A percentile compares a stretch with the other conserved stretches of the same genome.
Evolutionary conservation across 164 flowering plant genomes (phyloP).

Genomic region (Pachysandra terminalis): DNA sequence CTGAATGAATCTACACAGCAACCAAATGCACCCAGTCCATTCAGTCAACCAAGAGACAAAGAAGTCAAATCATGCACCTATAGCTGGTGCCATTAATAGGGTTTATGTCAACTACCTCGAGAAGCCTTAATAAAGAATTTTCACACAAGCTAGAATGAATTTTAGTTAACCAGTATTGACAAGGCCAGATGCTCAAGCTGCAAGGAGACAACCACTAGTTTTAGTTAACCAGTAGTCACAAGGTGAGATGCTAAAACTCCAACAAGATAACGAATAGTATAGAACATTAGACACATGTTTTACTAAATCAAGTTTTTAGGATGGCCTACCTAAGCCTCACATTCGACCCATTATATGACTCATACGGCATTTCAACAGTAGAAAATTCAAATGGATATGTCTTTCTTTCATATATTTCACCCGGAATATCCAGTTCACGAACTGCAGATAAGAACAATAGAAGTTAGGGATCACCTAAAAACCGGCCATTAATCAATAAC

Average conservation of each 20-base stretch:
- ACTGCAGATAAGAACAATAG: constrained; percentile 44
- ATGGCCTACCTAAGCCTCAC: constrained; percentile 85
- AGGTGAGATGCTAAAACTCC: too few species aligned
- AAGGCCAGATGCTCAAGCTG: neutral
- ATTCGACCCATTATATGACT: constrained; percentile 89
- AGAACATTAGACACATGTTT: neutral
- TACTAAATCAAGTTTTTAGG: neutral
- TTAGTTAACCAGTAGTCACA: too few species aligned
- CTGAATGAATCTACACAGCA: too few species aligned
- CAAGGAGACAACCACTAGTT: neutral
- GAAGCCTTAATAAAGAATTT: too few species aligned
- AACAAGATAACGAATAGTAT: too few species aligned
- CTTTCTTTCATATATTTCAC: constrained; percentile 92
- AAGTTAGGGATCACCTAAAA: neutral
- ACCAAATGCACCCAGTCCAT: too few species aligned
- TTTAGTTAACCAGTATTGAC: too few species aligned
- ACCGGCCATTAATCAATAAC: neutral
- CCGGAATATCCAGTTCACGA: constrained; percentile 96
- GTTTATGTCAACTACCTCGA: too few species aligned
- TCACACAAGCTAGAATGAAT: too few species aligned
- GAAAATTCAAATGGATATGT: constrained; percentile 94
- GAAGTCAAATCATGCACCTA: too few species aligned
- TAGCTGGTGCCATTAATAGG: too few species aligned
- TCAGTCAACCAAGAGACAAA: too few species aligned
- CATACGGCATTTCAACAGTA: constrained; percentile 97